phyloP scores from a whole-genome alignment of 208 protist genomes.

The Crithidia sp. region DNA sequence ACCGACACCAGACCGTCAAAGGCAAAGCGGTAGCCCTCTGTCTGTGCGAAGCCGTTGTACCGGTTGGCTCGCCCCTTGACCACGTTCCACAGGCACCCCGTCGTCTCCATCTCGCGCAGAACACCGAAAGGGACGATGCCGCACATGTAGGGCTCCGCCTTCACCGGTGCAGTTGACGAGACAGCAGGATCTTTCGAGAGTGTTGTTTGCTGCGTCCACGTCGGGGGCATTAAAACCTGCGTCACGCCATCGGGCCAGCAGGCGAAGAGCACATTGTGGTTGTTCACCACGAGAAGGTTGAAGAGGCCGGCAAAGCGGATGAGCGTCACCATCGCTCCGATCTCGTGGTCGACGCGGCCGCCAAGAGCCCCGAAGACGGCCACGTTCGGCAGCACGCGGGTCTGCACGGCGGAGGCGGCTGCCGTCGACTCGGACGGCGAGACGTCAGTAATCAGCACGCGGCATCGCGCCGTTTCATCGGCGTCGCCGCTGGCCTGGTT shows the following conservation, averaged over 20 bases:
- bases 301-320: slow-evolving; percentile 33
- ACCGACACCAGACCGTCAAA: slow-evolving; percentile 69
- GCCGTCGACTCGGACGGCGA: neutral
- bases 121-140: slow-evolving; percentile 70
- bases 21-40: slow-evolving; percentile 37
- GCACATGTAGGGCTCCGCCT: slow-evolving; percentile 40
- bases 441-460: slow-evolving; percentile 3
- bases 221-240: slow-evolving; percentile 28
- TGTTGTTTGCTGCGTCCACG: slow-evolving; percentile 6
- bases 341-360: slow-evolving; percentile 84
- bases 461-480: slow-evolving; percentile 18
- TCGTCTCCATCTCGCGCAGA: slow-evolving; percentile 70
- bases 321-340: slow-evolving; percentile 46
- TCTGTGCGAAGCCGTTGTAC: slow-evolving; percentile 60
- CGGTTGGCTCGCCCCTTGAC: slow-evolving; percentile 45
- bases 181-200: slow-evolving; percentile 5
- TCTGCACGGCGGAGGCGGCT: slow-evolving; percentile 1
- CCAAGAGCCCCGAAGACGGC: slow-evolving; percentile 65
- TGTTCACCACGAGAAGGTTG: slow-evolving; percentile 50
- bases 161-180: neutral
- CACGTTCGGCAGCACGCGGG: slow-evolving; percentile 61
- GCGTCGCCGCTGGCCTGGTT: slow-evolving; percentile 14
- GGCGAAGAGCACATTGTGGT: slow-evolving; percentile 65
- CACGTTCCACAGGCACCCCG: slow-evolving; percentile 72
- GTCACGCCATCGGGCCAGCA: slow-evolving; percentile 79